These are phyloP conservation scores for Fusarium agapanthi DNA, from an alignment of 2,329 filamentous ascomycete species.

Conservation along the genomic window DNA sequence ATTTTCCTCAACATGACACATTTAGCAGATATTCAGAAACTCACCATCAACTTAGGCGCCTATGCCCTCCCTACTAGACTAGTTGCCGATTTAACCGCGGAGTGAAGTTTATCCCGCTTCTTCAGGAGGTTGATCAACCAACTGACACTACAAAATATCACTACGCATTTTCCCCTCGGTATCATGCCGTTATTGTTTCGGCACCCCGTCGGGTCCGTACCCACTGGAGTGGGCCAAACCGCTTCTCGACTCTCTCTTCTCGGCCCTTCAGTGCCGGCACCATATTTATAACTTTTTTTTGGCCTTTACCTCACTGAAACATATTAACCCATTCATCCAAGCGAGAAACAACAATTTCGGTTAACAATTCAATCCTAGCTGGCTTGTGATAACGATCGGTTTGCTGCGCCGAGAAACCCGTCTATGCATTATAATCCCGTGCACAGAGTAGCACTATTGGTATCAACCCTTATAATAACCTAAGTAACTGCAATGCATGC, in stretches of 20 bases:
- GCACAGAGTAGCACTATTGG: background rate
- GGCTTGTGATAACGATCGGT: background rate
- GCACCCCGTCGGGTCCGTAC: background rate
- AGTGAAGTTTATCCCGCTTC: conserved; percentile 5
- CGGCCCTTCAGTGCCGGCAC: conserved; percentile 14
- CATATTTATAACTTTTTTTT: conserved; percentile 15
- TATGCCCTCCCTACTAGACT: conserved; percentile 1
- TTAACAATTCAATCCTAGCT: background rate
- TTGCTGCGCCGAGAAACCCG: background rate
- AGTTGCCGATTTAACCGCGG: conserved; percentile 23
- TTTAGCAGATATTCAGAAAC: background rate
- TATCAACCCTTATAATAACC: conserved; percentile 3
- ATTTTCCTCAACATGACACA: background rate
- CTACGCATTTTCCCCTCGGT: background rate
- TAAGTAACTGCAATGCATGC: background rate
- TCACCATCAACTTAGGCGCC: background rate
- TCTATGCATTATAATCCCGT: background rate
- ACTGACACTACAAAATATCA: background rate
- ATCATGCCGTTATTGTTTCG: background rate
- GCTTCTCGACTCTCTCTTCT: conserved; percentile 18
- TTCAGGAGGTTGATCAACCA: conserved; percentile 12
- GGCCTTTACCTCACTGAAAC: conserved; percentile 1
- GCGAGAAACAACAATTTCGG: conserved; percentile 19
- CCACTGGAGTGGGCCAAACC: conserved; percentile 3
- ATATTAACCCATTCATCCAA: background rate